Base-by-base conservation (phyloP, 441 rosid species). In the Gossypium gossypioides region DNA sequence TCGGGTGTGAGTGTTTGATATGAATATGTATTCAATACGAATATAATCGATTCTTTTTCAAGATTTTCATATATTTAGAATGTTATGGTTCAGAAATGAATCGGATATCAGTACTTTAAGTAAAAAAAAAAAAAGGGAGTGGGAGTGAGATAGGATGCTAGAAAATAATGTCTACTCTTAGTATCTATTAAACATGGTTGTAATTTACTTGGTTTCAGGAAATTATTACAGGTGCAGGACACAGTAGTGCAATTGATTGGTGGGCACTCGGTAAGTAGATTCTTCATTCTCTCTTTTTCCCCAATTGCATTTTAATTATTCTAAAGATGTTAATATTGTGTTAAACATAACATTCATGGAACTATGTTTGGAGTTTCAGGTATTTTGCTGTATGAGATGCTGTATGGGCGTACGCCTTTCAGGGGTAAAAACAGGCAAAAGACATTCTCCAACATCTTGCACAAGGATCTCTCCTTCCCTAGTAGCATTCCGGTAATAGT, bases 341-440 rank as follows among this genome's bases (percentile, higher is more conserved):
- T 29, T 50, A 12, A 21, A 19, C 50, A 48, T 75, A 19, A 32
- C 68, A 10, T 54, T 57, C 3, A 29, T 25, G 42, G 64, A 42
- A 76, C 50, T 58, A n/a, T 52, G 3, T 10, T 44, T 15, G 71
- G 60, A 55, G 50, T 75, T 59, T 79, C 32, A 95, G 97, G 97
- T 75, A 87, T 92, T 68, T 80, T 95, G 80, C 75, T 95, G 83
- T 95, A 95, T 69, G 99, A 95, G 86, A 95, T 95, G 98, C 83
- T 95, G 34, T 95, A 92, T 3, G 99, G 98, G 1, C 97, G 98
- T 9, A 92, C 98, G 34, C 98, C 99, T 71, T 92, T 92, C 82
- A 85, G 99, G 75, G 98, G 99, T 21, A 95, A 95, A 86, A 95
- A 95, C 64, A 88, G 99, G 85, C 98, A 89, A 74, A 95, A 84